Evolutionary conservation across 441 rosid species (phyloP).

Genomic region (Capsella rubella): DNA sequence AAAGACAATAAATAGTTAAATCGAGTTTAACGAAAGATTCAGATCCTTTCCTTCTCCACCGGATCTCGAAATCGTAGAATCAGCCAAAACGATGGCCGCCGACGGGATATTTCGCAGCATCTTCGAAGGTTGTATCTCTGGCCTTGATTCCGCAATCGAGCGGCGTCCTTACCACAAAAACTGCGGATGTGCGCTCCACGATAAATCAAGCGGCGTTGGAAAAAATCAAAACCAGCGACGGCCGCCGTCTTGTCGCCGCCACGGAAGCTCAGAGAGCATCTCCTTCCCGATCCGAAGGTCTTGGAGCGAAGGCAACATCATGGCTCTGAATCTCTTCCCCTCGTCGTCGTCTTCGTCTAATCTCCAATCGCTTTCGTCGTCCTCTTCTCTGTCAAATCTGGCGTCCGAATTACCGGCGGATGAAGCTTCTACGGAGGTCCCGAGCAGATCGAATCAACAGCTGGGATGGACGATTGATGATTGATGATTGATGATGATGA

Average conservation of each 20-base stretch:
- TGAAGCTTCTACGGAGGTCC: conserved; percentile 17
- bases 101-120: conserved; percentile 63
- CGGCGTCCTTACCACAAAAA: conserved; percentile 77
- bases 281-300: conserved; percentile 65
- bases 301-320: conserved; percentile 66
- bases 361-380: conserved; percentile 45
- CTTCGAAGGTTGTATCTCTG: conserved; percentile 62
- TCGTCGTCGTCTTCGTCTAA: conserved; percentile 54
- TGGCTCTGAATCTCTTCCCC: conserved; percentile 42
- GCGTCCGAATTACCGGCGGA: conserved; percentile 23
- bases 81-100: conserved; percentile 51
- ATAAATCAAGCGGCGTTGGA: conserved; percentile 39
- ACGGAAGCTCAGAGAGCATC: conserved; percentile 46
- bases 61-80: conserved; percentile 50
- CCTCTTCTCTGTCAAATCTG: conserved; percentile 40
- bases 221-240: conserved; percentile 30
- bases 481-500: conserved; percentile 19
- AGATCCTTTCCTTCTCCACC: conserved; percentile 21
- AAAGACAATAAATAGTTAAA: conserved; percentile 12
- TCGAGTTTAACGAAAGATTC: background rate
- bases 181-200: conserved; percentile 74
- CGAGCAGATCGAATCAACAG: conserved; percentile 30
- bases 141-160: conserved; percentile 51
- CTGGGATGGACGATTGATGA: conserved; percentile 37
- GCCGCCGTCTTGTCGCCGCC: conserved; percentile 41